A percentile compares a stretch with the other conserved stretches of the same genome.
Conservation (phyloP, 352 stramenopile species). For the Ochromonadaceae sp. region DNA sequence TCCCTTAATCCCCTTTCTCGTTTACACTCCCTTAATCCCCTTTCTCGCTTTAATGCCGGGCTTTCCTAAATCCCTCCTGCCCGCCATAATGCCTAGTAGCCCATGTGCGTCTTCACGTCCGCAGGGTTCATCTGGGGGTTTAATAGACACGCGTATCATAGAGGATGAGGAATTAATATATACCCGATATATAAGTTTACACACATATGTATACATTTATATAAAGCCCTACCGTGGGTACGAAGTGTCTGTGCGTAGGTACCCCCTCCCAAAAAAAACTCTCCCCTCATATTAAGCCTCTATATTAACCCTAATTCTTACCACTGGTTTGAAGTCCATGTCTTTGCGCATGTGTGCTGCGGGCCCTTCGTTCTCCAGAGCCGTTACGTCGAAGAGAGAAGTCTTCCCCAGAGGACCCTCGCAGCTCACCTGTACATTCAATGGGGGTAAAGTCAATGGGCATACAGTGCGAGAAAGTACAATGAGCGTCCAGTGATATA, state of each 20-base stretch:
- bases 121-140: conserved; percentile 79
- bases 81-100: too few species aligned
- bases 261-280: conserved; percentile 1
- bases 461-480: background rate
- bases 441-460: background rate
- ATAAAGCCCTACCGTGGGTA: conserved; percentile 38
- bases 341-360: background rate
- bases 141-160: conserved; percentile 36
- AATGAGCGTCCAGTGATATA: background rate
- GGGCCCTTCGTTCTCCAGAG: background rate
- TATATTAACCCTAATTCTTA: too few species aligned
- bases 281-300: too few species aligned
- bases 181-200: conserved; percentile 51
- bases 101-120: conserved; percentile 58
- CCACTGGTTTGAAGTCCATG: background rate
- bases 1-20: too few species aligned
- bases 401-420: conserved; percentile 88
- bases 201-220: conserved; percentile 69
- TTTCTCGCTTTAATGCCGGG: too few species aligned
- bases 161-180: conserved; percentile 79
- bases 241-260: background rate
- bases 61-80: too few species aligned
- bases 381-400: conserved; percentile 41
- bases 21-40: too few species aligned
- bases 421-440: conserved; percentile 77